phyloP scores from a whole-genome alignment of 1,284 basidiomycete genomes.

The Cerrena zonata region DNA sequence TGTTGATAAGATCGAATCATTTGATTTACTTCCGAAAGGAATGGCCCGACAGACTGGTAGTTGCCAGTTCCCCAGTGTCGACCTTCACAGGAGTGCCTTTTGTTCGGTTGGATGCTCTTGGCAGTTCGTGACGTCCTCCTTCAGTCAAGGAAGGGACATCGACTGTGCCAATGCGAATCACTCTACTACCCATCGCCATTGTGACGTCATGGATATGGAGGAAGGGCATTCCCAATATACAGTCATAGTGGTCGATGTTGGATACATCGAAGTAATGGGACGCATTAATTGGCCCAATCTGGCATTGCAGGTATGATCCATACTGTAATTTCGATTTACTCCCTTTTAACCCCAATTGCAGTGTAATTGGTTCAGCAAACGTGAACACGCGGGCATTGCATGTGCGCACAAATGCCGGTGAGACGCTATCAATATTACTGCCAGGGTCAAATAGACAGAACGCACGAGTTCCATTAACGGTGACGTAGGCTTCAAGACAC shows the following conservation, averaged over 20 bases:
- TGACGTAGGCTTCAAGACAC: neutral
- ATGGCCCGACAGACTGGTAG: neutral
- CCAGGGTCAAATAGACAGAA: neutral
- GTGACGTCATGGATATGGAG: slow-evolving; percentile 9
- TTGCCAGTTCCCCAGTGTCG: neutral
- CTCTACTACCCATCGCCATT: neutral
- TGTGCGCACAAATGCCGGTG: neutral
- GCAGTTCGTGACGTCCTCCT: neutral
- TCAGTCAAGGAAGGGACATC: neutral
- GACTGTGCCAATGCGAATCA: neutral
- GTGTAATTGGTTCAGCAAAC: neutral
- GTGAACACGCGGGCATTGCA: neutral
- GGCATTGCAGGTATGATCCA: neutral
- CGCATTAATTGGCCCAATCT: slow-evolving; percentile 14
- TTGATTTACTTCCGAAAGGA: neutral
- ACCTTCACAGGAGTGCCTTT: neutral
- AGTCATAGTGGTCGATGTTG: slow-evolving; percentile 24
- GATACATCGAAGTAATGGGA: slow-evolving; percentile 26
- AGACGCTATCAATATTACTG: neutral
- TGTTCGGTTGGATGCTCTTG: neutral
- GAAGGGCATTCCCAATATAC: slow-evolving; percentile 27
- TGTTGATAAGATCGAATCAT: neutral
- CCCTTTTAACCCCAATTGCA: neutral
- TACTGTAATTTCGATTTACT: neutral
- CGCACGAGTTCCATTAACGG: neutral